phyloP scores from a whole-genome alignment of 257 asterid genomes.

The Forsythia viridissima region DNA sequence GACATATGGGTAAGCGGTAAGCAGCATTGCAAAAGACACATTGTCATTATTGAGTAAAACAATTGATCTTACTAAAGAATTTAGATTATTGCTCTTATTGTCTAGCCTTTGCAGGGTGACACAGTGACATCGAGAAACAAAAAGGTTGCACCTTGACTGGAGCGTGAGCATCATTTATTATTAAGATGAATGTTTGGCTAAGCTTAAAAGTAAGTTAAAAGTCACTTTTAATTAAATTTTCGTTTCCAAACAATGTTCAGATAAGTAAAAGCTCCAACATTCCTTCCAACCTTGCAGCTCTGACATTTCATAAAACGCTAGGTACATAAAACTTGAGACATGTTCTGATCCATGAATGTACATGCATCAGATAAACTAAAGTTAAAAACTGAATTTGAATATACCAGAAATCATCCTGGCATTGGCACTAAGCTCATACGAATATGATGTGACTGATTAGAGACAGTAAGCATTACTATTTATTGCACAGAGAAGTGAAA shows the following conservation, averaged over 20 bases:
- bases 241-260: not conserved
- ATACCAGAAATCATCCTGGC: not conserved
- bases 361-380: not conserved
- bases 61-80: not conserved
- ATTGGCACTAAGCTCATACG: not conserved
- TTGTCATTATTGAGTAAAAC: not conserved
- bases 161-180: not conserved
- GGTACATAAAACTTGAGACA: not conserved
- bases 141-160: not conserved
- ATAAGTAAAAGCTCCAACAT: not conserved
- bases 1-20: not conserved
- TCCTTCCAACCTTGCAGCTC: too few relatives aligned
- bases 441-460: slow-evolving; percentile 3
- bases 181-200: not conserved
- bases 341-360: not conserved
- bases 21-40: slow-evolving; percentile 15
- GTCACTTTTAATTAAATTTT: not conserved
- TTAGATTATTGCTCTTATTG: not conserved
- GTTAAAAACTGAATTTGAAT: not conserved
- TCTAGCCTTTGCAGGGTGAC: not conserved
- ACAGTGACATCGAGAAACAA: not conserved
- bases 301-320: not conserved
- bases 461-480: slow-evolving; percentile 4
- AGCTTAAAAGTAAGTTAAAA: not conserved
- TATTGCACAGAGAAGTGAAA: not conserved